A percentile compares a stretch with the other conserved stretches of the same genome.
phyloP scores from a whole-genome alignment of 768 basidiomycete genomes.

The Kwoniella sp. region DNA sequence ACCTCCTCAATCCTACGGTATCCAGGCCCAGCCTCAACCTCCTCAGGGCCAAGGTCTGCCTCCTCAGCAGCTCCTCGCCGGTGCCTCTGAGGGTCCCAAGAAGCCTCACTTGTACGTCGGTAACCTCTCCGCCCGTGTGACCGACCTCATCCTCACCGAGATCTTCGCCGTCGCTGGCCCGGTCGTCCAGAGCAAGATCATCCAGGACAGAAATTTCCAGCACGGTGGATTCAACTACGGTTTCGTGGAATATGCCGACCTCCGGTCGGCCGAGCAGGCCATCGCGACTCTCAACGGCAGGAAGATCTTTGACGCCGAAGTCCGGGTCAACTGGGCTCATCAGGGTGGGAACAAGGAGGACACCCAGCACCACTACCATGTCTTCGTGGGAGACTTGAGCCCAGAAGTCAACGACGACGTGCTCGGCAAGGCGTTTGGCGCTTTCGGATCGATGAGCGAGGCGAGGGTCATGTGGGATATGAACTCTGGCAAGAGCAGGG shows the following conservation, averaged over 20 bases:
- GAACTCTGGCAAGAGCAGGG: conserved; percentile 98
- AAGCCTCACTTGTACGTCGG: conserved; percentile 98
- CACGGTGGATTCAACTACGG: conserved; percentile 99
- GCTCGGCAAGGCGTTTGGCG: conserved; percentile 92
- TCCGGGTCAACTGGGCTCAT: conserved; percentile 99
- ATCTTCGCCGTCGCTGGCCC: conserved; percentile 66
- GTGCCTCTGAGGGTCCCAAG: conserved; percentile 44
- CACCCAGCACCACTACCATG: conserved; percentile 94
- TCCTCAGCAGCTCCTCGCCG: conserved; percentile 1
- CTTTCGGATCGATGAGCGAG: conserved; percentile 94
- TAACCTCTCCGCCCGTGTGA: conserved; percentile 94
- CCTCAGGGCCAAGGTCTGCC: conserved; percentile 17
- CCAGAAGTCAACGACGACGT: conserved; percentile 99
- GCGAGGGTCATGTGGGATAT: conserved; percentile 99
- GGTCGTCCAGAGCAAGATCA: conserved; percentile 99
- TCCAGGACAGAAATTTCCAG: conserved; percentile 98
- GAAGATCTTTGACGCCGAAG: conserved; percentile 99
- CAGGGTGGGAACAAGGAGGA: conserved; percentile 99
- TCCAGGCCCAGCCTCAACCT: conserved; percentile 8
- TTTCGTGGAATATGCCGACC: conserved; percentile 98
- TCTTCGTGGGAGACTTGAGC: conserved; percentile 99
- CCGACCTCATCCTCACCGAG: conserved; percentile 98
- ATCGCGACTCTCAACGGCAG: conserved; percentile 96
- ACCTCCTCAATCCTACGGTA: conserved; percentile 7
- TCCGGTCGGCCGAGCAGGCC: conserved; percentile 98